A percentile compares a stretch with the other conserved stretches of the same genome.
phyloP scores from a whole-genome alignment of 163 green algal genomes.

The Chlamydomonas reinhardtii region DNA sequence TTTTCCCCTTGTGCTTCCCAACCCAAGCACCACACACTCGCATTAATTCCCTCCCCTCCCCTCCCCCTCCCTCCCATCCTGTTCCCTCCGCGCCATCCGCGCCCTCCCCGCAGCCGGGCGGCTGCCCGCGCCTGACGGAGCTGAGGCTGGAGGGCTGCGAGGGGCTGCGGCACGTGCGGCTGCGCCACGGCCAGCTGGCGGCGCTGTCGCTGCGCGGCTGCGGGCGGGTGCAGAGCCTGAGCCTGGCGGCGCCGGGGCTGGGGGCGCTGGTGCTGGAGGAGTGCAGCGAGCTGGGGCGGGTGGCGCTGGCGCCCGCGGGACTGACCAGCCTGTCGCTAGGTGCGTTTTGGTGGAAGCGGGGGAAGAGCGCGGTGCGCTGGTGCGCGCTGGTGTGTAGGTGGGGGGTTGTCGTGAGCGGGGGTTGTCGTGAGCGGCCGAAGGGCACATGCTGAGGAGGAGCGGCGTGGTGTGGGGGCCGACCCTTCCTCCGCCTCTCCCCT shows the following conservation, averaged over 20 bases:
- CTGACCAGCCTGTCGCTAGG: constrained; percentile 63
- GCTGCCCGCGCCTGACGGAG: constrained; percentile 38
- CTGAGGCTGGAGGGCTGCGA: constrained; percentile 65
- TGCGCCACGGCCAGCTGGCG: constrained; percentile 53
- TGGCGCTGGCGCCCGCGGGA: constrained; percentile 54
- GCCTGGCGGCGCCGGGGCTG: constrained; percentile 40
- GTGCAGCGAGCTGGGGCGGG: constrained; percentile 43
- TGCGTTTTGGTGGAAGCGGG: no score
- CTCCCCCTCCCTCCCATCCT: no score
- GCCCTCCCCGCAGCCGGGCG: constrained; percentile 2
- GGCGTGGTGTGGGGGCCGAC: no score
- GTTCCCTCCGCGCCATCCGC: background rate
- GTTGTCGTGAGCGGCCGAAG: no score
- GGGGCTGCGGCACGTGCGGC: constrained; percentile 22
- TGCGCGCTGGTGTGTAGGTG: no score
- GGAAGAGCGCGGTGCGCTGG: no score
- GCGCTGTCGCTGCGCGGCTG: constrained; percentile 56
- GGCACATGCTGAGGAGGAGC: no score
- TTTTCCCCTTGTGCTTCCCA: no score
- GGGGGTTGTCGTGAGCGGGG: no score
- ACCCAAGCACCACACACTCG: no score
- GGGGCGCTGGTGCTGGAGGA: constrained; percentile 56
- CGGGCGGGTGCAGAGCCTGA: constrained; percentile 46
- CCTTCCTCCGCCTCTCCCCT: no score
- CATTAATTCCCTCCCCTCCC: no score